phyloP scores from a whole-genome alignment of 768 basidiomycete genomes.

The Asterophora lycoperdoides region DNA sequence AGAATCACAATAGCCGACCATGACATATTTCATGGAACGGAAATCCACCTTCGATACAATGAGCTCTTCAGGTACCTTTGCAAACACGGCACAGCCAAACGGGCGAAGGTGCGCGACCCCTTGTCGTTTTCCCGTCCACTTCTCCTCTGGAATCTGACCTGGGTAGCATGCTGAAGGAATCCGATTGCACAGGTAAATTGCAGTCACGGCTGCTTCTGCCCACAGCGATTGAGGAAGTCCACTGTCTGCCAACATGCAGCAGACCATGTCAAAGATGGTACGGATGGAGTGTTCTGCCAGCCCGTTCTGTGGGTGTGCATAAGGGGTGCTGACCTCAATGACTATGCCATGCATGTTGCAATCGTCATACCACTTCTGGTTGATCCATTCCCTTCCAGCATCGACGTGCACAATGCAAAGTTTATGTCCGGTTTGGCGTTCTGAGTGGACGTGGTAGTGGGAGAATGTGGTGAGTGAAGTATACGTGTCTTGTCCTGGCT shows the following conservation, averaged over 20 bases:
- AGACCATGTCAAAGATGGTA: no score
- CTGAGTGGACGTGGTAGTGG: no score
- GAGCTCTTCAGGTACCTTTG: background rate
- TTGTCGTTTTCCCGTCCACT: background rate
- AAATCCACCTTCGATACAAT: constrained; percentile 2
- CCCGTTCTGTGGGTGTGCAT: no score
- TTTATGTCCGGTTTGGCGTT: background rate
- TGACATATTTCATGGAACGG: background rate
- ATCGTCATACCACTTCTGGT: constrained; percentile 16
- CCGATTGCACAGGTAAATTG: background rate
- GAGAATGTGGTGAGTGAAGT: background rate
- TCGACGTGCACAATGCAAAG: constrained; percentile 15
- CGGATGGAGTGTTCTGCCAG: no score
- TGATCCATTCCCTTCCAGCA: constrained; percentile 21
- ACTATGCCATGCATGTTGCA: constrained; percentile 20
- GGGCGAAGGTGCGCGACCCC: constrained; percentile 6
- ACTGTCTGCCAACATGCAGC: no score
- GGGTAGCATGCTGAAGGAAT: constrained; percentile 13
- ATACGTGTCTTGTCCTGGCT: background rate
- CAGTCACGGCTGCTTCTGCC: background rate
- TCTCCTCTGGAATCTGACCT: constrained; percentile 12
- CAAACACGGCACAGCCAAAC: constrained; percentile 4
- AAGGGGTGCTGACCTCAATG: constrained; percentile 18
- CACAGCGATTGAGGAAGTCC: no score
- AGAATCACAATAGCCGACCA: background rate